phyloP scores from a whole-genome alignment of 1,139 yeast species.

The Saccharomycopsis crataegensis region DNA sequence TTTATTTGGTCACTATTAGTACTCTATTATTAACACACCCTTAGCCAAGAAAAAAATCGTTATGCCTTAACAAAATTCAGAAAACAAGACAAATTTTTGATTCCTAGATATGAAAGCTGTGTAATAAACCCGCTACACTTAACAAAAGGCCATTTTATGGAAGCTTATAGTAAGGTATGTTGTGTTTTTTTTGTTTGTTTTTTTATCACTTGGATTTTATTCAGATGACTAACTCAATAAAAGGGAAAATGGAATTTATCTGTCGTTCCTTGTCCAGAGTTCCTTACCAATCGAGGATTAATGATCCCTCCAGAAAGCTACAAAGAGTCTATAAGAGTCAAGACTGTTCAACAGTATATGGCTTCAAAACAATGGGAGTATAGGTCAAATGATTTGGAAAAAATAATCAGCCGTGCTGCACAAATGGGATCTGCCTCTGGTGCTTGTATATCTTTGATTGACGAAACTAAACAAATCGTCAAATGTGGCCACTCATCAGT shows the following conservation, averaged over 20 bases:
- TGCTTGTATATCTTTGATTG: conserved; percentile 51
- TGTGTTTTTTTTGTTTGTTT: neutral
- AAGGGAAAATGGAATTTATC: conserved; percentile 51
- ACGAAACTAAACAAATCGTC: conserved; percentile 38
- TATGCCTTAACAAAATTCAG: no score
- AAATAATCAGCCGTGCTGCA: conserved; percentile 32
- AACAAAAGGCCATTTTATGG: conserved; percentile 55
- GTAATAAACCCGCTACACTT: conserved; percentile 27
- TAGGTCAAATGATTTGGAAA: conserved; percentile 24
- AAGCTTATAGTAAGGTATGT: conserved; percentile 42
- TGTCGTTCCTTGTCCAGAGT: conserved; percentile 46
- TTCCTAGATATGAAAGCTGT: conserved; percentile 7
- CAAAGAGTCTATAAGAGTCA: conserved; percentile 36
- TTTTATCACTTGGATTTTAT: neutral
- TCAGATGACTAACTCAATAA: no score
- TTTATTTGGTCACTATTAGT: no score
- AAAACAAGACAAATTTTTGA: neutral
- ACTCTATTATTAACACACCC: no score
- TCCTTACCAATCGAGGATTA: conserved; percentile 40
- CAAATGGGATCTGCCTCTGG: conserved; percentile 40
- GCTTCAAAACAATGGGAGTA: conserved; percentile 44
- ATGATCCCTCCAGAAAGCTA: conserved; percentile 55
- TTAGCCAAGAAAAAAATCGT: no score
- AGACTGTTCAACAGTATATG: conserved; percentile 36
- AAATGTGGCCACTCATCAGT: conserved; percentile 42